These are phyloP conservation scores for Erigeron canadensis DNA, from an alignment of 129 eudicot genomes.

Conservation along the genomic window DNA sequence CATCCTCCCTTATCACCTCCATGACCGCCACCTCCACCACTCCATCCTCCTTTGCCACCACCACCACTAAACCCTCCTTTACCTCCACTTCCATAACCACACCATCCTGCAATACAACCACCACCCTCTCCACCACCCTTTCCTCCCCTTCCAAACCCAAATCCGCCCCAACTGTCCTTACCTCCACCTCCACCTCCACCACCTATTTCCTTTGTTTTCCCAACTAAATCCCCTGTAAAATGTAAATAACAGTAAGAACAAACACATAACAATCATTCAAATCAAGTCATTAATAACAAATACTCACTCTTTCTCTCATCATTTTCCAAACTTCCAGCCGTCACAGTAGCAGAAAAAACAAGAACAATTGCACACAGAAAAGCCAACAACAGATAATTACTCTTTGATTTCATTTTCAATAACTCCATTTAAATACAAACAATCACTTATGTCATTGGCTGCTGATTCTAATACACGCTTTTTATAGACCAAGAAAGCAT, in stretches of 20 bases:
- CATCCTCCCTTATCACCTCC: constrained; percentile 24
- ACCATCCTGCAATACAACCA: constrained; percentile 35
- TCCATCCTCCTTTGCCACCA: constrained; percentile 27
- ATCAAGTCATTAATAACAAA: constrained; percentile 12
- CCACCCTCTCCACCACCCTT: constrained; percentile 35
- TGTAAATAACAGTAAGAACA: constrained; percentile 15
- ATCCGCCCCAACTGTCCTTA: constrained; percentile 23
- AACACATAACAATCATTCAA: constrained; percentile 19
- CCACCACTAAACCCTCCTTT: constrained; percentile 34
- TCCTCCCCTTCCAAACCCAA: constrained; percentile 32
- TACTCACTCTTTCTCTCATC: constrained; percentile 29
- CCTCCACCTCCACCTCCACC: constrained; percentile 34
- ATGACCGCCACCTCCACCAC: constrained; percentile 19
- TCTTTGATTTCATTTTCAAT: constrained; percentile 30
- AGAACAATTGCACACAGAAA: constrained; percentile 23
- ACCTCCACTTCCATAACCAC: constrained; percentile 37
- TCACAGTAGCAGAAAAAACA: constrained; percentile 15
- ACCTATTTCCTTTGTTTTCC: constrained; percentile 13
- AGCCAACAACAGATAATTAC: constrained; percentile 18
- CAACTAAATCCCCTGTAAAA: constrained; percentile 22
- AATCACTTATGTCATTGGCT: constrained; percentile 1
- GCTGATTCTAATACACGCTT: neutral
- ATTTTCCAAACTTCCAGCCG: constrained; percentile 16
- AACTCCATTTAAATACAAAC: constrained; percentile 4
- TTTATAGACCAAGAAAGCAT: constrained; percentile 27